Percentiles rank a stretch among this genome's conserved stretches.
phyloP scores from a whole-genome alignment of 2,329 filamentous ascomycete species.

The Aspergillus versicolor region DNA sequence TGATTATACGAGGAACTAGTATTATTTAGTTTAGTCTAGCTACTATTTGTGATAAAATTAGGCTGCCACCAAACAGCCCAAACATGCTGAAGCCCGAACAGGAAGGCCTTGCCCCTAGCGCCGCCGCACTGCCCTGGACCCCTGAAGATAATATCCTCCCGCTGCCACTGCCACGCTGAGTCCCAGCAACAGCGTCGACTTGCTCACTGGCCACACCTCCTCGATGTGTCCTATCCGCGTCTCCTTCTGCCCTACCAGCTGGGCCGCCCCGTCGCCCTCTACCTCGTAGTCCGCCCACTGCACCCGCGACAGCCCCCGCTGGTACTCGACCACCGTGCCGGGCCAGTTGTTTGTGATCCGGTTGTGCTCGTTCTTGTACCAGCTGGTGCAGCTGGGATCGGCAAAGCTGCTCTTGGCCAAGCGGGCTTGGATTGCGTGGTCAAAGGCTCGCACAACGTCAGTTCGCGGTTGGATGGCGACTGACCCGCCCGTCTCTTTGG shows the following conservation, averaged over 20 bases:
- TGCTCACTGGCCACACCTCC: slow-evolving; percentile 37
- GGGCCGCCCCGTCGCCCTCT: slow-evolving; percentile 25
- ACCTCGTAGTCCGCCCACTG: slow-evolving; percentile 32
- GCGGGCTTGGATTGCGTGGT: slow-evolving; percentile 46
- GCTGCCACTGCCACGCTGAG: slow-evolving; percentile 65
- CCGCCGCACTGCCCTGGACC: background rate
- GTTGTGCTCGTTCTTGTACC: slow-evolving; percentile 58
- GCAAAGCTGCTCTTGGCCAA: slow-evolving; percentile 51
- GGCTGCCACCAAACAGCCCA: background rate
- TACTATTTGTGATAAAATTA: too few relatives aligned
- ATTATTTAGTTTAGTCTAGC: too few relatives aligned
- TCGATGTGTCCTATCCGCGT: slow-evolving; percentile 32
- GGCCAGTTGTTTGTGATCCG: slow-evolving; percentile 59
- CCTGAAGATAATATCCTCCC: slow-evolving; percentile 15
- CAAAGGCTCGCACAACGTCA: slow-evolving; percentile 43
- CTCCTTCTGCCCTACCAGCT: slow-evolving; percentile 22
- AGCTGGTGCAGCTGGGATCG: slow-evolving; percentile 54
- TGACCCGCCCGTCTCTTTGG: slow-evolving; percentile 38
- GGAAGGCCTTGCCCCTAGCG: background rate
- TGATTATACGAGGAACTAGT: too few relatives aligned
- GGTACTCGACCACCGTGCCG: slow-evolving; percentile 56
- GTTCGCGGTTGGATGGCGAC: slow-evolving; percentile 49
- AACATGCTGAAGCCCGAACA: background rate
- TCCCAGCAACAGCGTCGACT: slow-evolving; percentile 60
- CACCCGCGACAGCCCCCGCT: slow-evolving; percentile 39